phyloP scores from a whole-genome alignment of 176 grass and related monocot genomes.

The Luzula sylvatica region DNA sequence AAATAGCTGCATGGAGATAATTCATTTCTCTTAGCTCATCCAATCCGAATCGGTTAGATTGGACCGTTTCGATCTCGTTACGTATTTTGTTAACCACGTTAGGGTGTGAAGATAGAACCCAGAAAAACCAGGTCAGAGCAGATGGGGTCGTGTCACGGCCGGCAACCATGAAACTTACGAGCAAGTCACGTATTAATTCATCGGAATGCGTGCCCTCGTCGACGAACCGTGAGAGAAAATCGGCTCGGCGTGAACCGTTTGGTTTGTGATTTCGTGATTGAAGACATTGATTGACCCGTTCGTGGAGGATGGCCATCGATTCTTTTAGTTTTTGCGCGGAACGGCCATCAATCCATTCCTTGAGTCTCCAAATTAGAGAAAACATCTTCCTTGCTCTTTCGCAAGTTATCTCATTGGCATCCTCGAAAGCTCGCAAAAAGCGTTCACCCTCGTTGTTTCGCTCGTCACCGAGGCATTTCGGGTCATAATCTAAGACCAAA shows the following conservation, averaged over 20 bases:
- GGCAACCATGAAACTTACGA: slow-evolving; percentile 25
- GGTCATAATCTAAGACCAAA: not conserved
- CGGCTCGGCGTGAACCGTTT: not conserved
- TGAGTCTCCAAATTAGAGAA: not conserved
- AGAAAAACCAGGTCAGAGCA: slow-evolving; percentile 32
- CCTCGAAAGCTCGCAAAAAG: not conserved
- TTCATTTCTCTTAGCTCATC: slow-evolving; percentile 32
- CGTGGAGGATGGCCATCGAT: not conserved
- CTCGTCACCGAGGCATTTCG: not conserved
- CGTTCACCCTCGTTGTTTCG: not conserved
- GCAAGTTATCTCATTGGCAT: not conserved
- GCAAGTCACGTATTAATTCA: slow-evolving; percentile 13
- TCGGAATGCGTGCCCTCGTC: slow-evolving; percentile 20
- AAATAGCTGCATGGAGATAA: slow-evolving; percentile 48
- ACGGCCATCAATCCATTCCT: not conserved
- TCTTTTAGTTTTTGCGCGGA: not conserved
- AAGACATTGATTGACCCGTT: not conserved
- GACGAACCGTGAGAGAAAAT: slow-evolving; percentile 27
- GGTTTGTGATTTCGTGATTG: not conserved
- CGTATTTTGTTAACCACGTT: slow-evolving; percentile 14
- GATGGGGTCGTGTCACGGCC: slow-evolving; percentile 28
- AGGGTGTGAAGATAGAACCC: slow-evolving; percentile 19
- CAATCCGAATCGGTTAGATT: slow-evolving; percentile 17
- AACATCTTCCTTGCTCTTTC: not conserved
- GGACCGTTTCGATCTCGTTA: slow-evolving; percentile 17